phyloP scores from a whole-genome alignment of 257 asterid species.

The Hygrophila difformis region DNA sequence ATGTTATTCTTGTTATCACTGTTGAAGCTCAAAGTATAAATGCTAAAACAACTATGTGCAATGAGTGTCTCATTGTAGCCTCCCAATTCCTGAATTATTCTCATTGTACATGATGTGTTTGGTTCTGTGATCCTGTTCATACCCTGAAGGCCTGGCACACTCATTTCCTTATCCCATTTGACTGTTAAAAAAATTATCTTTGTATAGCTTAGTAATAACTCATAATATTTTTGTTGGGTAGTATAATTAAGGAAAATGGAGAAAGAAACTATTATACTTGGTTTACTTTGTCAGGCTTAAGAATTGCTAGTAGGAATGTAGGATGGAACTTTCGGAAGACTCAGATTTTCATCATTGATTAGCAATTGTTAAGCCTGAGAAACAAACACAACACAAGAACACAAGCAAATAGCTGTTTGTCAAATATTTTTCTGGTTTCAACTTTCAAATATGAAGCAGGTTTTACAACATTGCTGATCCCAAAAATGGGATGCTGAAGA shows the following conservation, averaged over 20 bases:
- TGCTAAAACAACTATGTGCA: not conserved
- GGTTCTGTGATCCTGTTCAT: not conserved
- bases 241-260: too few species aligned
- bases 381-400: not conserved
- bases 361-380: not conserved
- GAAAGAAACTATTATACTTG: too few species aligned
- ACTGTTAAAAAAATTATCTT: slow-evolving; percentile 5
- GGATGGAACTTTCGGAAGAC: not conserved
- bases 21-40: not conserved
- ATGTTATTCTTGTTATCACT: too few species aligned
- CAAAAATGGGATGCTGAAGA: slow-evolving; percentile 61
- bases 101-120: not conserved
- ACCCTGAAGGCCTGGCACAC: not conserved
- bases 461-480: slow-evolving; percentile 78
- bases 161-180: not conserved
- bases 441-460: slow-evolving; percentile 43
- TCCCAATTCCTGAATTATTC: slow-evolving; percentile 1
- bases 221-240: too few species aligned
- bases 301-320: too few species aligned
- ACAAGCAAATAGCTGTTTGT: not conserved
- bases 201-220: not conserved
- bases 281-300: not conserved
- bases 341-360: not conserved
- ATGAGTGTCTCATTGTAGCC: not conserved
- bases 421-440: slow-evolving; percentile 6